phyloP scores from a whole-genome alignment of 257 asterid species.

The Solanum sejunctum region DNA sequence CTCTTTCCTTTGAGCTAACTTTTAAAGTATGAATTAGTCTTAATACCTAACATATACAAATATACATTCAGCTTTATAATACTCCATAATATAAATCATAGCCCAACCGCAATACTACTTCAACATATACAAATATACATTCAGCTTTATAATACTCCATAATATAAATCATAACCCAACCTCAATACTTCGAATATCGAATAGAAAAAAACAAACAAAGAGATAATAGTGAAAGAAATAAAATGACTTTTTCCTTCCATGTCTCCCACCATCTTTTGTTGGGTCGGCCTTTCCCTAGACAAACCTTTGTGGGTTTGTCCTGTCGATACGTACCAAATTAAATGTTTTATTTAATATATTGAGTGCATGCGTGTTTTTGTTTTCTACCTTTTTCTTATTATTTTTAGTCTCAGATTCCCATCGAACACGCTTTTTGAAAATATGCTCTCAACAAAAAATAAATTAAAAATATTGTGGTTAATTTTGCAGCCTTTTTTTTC shows the following conservation, averaged over 20 bases:
- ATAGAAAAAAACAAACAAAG: background rate
- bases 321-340: background rate
- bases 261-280: slow-evolving; percentile 26
- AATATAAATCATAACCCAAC: background rate
- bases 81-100: background rate
- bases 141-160: too few relatives aligned
- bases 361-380: background rate
- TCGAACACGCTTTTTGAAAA: background rate
- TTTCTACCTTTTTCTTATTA: background rate
- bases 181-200: background rate
- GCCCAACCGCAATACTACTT: rapidly evolving
- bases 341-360: background rate
- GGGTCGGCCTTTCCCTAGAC: slow-evolving; percentile 15
- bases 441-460: background rate
- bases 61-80: too few relatives aligned
- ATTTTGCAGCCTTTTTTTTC: background rate
- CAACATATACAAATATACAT: too few relatives aligned
- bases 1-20: too few relatives aligned
- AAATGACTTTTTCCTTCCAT: background rate
- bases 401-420: background rate
- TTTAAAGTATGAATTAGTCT: too few relatives aligned
- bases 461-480: background rate
- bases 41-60: too few relatives aligned
- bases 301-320: slow-evolving; percentile 8
- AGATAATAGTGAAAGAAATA: background rate